A percentile compares a stretch with the other conserved stretches of the same genome.
Evolutionary conservation across 2,329 filamentous ascomycete genomes (phyloP).

Genomic region (Seiridium unicorne): DNA sequence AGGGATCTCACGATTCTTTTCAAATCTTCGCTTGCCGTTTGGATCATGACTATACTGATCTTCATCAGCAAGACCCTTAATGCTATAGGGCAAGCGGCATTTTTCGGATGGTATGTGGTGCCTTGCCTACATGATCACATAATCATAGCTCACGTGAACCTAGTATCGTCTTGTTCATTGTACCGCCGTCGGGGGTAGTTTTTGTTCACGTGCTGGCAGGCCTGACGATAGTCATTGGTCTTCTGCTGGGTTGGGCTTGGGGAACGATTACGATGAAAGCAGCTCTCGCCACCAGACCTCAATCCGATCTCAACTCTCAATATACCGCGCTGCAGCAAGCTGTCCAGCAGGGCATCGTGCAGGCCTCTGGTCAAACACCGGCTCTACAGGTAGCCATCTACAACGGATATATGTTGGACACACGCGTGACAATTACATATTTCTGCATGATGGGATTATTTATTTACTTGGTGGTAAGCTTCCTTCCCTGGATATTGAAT

Average conservation of each 20-base stretch:
- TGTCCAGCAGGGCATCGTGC: neutral
- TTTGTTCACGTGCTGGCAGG: slow-evolving; percentile 3
- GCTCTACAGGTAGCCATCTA: neutral
- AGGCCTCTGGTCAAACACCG: neutral
- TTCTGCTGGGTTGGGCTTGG: neutral
- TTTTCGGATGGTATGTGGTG: neutral
- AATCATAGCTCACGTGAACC: neutral
- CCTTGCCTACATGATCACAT: neutral
- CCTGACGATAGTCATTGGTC: neutral
- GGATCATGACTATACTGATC: slow-evolving; percentile 5
- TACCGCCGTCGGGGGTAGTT: slow-evolving; percentile 1
- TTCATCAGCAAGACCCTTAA: neutral
- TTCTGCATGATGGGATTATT: slow-evolving; percentile 6
- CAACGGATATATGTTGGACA: neutral
- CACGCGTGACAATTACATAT: neutral
- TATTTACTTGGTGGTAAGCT: neutral
- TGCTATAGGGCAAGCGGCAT: neutral
- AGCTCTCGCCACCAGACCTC: neutral
- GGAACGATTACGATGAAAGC: slow-evolving; percentile 1
- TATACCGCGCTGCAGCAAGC: neutral
- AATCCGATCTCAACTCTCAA: neutral
- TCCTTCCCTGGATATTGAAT: too few species aligned
- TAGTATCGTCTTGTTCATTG: slow-evolving; percentile 3
- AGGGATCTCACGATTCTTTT: neutral
- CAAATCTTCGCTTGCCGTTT: neutral